Evolutionary conservation across 805 yeast species (phyloP), one percentile per base, ranked within the genome.

Genomic region (Cyberlindnera japonica): DNA sequence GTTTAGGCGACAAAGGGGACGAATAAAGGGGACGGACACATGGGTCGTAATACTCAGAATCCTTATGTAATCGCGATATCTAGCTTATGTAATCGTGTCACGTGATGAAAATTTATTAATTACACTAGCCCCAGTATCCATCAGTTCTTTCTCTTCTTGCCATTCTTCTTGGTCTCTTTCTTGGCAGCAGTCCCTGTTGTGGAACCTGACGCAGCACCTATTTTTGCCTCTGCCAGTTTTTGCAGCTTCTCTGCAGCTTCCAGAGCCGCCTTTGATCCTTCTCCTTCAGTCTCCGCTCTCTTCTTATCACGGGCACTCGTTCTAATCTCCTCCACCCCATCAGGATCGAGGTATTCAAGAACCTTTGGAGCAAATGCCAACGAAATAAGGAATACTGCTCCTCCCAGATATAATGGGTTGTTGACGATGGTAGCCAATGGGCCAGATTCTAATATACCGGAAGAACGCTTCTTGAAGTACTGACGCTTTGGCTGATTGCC

Each of bases 291-390:
- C 18, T 35, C 12, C 21, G 21, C 32, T 23, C 22, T 30, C 9
- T 23, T n/a, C 19, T 38, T 16, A 14, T 43, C 38, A 26, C 24
- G 39, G 10, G 42, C 38, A 21, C 64, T 62, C 37, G 57, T 61
- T 27, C 58, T 61, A 40, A 67, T 51, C 10, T 56, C 47, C 33
- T 55, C 48, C 6, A 68, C 67, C 11, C 66, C 61, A 30, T 65
- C 72, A 26, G 72, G 71, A 41, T 68, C 72, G 21, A 68, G 40
- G 39, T 57, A 63, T 47, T 65, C 71, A n/a, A 68, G 27, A 1
- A 67, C 20, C 31, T 57, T 45, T 15, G 74, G 73, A 43, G 62
- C 58, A 2, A 53, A 33, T 6, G 58, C 37, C 5, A 58, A 28
- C 11, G 52, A 35, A 9, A 67, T 19, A 5, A 48, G 47, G 5